Percentiles rank a stretch among this genome's conserved stretches.
Conservation (phyloP, 202 grass and related monocot species). For the Zoysia matrella region DNA sequence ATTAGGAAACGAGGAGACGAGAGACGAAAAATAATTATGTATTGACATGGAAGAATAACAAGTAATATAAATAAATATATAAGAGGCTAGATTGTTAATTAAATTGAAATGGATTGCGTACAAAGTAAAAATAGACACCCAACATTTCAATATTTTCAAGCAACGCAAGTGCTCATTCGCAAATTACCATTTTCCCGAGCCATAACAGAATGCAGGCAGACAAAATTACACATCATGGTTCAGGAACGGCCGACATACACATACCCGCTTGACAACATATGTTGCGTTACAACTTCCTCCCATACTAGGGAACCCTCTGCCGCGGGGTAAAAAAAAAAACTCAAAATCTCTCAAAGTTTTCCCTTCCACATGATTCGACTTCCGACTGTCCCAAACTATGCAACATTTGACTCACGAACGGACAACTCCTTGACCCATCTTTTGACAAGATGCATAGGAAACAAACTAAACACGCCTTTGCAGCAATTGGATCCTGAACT, state of each 20-base stretch:
- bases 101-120: no score
- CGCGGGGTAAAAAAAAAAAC: background rate
- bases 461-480: constrained; percentile 30
- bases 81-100: no score
- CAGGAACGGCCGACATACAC: background rate
- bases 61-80: no score
- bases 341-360: constrained; percentile 5
- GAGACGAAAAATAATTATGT: no score
- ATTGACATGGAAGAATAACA: no score
- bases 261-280: constrained; percentile 30
- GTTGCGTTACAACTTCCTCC: background rate
- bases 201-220: background rate
- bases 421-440: constrained; percentile 41
- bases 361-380: constrained; percentile 28
- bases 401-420: constrained; percentile 5
- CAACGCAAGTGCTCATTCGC: constrained; percentile 10
- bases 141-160: background rate
- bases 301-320: constrained; percentile 23
- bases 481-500: constrained; percentile 37
- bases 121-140: background rate
- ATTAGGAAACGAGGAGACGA: no score
- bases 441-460: constrained; percentile 33
- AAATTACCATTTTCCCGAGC: constrained; percentile 36
- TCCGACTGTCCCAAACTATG: constrained; percentile 19
- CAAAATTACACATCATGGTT: constrained; percentile 32